Base-by-base conservation (phyloP, 2,329 filamentous ascomycete genomes). In the Aspergillus jensenii region DNA sequence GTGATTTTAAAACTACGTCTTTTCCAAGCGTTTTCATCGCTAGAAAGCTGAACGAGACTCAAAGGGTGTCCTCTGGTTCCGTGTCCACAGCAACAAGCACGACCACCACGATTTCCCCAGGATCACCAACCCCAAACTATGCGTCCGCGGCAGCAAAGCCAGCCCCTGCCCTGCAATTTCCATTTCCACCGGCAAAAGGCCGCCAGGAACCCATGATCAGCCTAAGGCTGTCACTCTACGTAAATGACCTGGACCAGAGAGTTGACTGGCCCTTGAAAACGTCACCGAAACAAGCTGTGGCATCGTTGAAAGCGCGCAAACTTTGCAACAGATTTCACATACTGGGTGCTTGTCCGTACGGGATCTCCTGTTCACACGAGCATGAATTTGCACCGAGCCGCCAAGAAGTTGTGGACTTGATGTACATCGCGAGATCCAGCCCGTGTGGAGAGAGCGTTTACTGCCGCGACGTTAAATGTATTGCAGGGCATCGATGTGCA, bases 271-370 rank as follows among this genome's bases (percentile, higher is more conserved):
- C 56, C 0, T 41, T 72, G 23, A 61, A 50, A 3, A 67, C 54
- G 25, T 65, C 60, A 2, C 48, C 55, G 5, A 59, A 58, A 27
- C 39, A 55, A 3, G 61, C 66, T 11, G 60, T 71, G 19, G 53
- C 60, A 5, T 50, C 33, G 4, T 52, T 76, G 37, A 75, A 70
- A 49, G 40, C 49, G 19, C 60, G 55, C 6, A 76, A 70, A 39
- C 61, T 73, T 17, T 76, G 74, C 63, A 75, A 76, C 51, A 62
- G 51, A 9, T 74, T 65, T 40, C 70, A 74, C 49, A 64, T 76
- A 3, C 50, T 71, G 14, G 68, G 67, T 0, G 49, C 31, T 2
- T 70, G 68, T 46, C 21, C 54, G 4, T 66, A 59, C 39, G 56
- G 50, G 11, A 25, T 1, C 14, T 27, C 49, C 1, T 77, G 75